Conservation (phyloP, 257 asterid species). For the Fraxinus americana region DNA sequence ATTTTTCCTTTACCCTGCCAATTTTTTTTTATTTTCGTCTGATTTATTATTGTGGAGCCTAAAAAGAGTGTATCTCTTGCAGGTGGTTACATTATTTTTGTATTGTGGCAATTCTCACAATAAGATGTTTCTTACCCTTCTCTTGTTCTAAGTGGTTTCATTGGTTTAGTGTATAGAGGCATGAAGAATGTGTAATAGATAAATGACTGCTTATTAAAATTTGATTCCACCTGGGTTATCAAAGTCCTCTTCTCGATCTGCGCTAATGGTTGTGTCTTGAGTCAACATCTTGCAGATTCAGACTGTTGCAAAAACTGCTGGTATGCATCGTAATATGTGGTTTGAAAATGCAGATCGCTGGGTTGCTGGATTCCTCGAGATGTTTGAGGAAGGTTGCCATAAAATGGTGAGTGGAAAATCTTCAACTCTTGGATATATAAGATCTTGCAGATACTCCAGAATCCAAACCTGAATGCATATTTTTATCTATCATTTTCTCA, state of each 20-base stretch:
- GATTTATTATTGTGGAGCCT: neutral
- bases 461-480: neutral
- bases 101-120: no score
- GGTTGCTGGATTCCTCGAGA: conserved; percentile 81
- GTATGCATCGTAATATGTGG: conserved; percentile 60
- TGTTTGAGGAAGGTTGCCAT: conserved; percentile 80
- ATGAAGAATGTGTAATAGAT: no score
- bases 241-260: neutral
- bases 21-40: no score
- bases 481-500: neutral
- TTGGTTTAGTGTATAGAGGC: no score
- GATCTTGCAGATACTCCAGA: neutral
- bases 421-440: neutral
- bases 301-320: conserved; percentile 72
- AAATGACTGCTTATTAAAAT: no score
- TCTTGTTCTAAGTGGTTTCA: no score
- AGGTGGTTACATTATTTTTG: no score
- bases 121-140: no score
- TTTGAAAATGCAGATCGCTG: conserved; percentile 74
- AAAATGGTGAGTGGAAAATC: conserved; percentile 53
- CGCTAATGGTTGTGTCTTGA: neutral
- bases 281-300: conserved; percentile 53
- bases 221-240: no score
- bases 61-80: neutral
- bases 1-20: no score